A percentile compares a stretch with the other conserved stretches of the same genome.
Conservation (phyloP, 2,329 filamentous ascomycete genomes). For the Thielaviopsis ethacetica region DNA sequence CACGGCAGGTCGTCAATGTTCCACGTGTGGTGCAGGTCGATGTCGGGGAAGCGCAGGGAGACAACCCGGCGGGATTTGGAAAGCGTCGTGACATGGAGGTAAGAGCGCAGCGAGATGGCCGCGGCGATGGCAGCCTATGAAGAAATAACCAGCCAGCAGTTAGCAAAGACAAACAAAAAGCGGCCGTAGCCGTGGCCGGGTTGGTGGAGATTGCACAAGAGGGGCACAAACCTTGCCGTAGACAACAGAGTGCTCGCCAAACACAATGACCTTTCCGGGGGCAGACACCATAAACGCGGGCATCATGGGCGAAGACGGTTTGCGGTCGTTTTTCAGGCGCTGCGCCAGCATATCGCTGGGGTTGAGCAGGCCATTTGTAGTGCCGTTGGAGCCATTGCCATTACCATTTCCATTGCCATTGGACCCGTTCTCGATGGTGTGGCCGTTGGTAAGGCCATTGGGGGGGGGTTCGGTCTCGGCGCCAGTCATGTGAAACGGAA, state of each 20-base stretch:
- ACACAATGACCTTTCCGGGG: constrained; percentile 95
- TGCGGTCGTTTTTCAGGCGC: constrained; percentile 31
- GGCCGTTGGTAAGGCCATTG: constrained; percentile 14
- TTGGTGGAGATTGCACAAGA: not conserved
- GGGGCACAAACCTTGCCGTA: constrained; percentile 61
- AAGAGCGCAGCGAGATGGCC: constrained; percentile 85
- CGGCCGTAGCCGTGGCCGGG: constrained; percentile 2
- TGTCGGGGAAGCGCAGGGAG: constrained; percentile 78
- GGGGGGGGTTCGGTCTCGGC: not conserved
- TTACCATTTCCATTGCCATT: too few species aligned
- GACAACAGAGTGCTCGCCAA: constrained; percentile 95
- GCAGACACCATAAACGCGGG: constrained; percentile 96
- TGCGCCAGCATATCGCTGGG: constrained; percentile 21
- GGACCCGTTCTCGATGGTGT: constrained; percentile 11
- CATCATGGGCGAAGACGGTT: constrained; percentile 50
- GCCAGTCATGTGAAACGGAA: not conserved
- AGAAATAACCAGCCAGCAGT: not conserved
- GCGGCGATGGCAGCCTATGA: constrained; percentile 75
- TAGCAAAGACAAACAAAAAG: not conserved
- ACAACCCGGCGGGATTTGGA: constrained; percentile 85
- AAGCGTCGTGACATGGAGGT: constrained; percentile 85
- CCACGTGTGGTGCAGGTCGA: constrained; percentile 81
- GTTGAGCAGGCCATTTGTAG: constrained; percentile 17
- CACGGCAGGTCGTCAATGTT: constrained; percentile 85
- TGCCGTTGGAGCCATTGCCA: not conserved